Evolutionary conservation across 2,329 filamentous ascomycete species (phyloP).

Genomic region (Phoma sp.): DNA sequence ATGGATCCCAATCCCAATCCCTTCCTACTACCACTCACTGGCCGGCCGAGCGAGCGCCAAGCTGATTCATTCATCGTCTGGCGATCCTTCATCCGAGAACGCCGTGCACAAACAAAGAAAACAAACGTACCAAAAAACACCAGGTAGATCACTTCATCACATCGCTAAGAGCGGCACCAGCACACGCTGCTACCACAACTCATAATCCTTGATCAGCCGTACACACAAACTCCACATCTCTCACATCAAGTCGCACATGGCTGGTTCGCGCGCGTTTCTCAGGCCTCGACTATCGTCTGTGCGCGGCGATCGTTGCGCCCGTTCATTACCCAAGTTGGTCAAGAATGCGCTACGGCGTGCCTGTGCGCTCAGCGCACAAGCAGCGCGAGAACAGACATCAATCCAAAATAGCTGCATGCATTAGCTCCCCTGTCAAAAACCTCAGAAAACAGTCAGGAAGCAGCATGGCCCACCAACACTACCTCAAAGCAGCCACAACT

Average conservation of each 20-base stretch:
- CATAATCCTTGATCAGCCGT: slow-evolving; percentile 2
- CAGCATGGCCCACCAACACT: background rate
- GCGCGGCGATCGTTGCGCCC: slow-evolving; percentile 17
- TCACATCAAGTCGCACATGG: background rate
- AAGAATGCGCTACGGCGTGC: slow-evolving; percentile 16
- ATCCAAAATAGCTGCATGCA: slow-evolving; percentile 49
- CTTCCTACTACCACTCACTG: background rate
- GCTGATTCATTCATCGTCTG: slow-evolving; percentile 2
- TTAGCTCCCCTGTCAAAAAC: slow-evolving; percentile 34
- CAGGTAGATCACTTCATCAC: slow-evolving; percentile 1
- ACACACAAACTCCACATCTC: slow-evolving; percentile 9
- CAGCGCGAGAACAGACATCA: slow-evolving; percentile 51
- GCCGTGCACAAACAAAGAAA: background rate
- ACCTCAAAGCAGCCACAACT: background rate
- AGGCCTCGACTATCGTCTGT: slow-evolving; percentile 8
- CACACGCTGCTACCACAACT: slow-evolving; percentile 2
- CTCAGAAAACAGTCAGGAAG: slow-evolving; percentile 17
- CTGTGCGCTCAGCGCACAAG: slow-evolving; percentile 39
- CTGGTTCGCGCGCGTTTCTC: slow-evolving; percentile 12
- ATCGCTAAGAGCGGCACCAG: slow-evolving; percentile 5
- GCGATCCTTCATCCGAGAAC: slow-evolving; percentile 4
- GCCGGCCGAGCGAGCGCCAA: slow-evolving; percentile 14
- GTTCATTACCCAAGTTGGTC: slow-evolving; percentile 10
- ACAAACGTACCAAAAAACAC: background rate
- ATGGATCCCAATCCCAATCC: slow-evolving; percentile 7